Evolutionary conservation across 164 flowering plant genomes (phyloP).

Genomic region (Taxillus chinensis): DNA sequence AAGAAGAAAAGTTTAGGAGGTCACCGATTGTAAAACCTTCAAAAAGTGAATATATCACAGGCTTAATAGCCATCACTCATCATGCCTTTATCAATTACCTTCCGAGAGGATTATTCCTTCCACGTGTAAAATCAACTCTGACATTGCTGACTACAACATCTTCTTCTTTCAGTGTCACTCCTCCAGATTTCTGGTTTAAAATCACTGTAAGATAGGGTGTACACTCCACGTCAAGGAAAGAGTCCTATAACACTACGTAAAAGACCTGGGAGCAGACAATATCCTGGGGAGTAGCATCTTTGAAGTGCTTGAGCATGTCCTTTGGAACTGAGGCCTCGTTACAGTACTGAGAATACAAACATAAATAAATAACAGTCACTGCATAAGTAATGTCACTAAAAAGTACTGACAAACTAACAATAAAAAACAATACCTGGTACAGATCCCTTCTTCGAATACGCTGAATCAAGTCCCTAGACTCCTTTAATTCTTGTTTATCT

Average conservation of each 20-base stretch:
- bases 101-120: conserved; percentile 78
- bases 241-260: not conserved
- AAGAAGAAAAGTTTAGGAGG: not conserved
- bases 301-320: conserved; percentile 64
- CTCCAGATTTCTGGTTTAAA: conserved; percentile 41
- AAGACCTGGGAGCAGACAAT: conserved; percentile 90
- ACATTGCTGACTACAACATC: conserved; percentile 83
- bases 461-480: conserved; percentile 59
- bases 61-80: no score
- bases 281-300: conserved; percentile 69
- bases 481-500: conserved; percentile 37
- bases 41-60: no score
- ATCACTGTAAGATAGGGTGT: not conserved
- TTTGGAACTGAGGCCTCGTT: conserved; percentile 87
- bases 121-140: conserved; percentile 82
- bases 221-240: not conserved
- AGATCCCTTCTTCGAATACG: conserved; percentile 79
- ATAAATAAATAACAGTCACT: not conserved
- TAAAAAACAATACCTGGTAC: conserved; percentile 48
- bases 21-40: not conserved
- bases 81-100: conserved; percentile 28
- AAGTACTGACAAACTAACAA: not conserved
- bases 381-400: not conserved
- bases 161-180: conserved; percentile 54
- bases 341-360: conserved; percentile 53